Percentiles rank a stretch among this genome's conserved stretches.
Evolutionary conservation across 2,329 filamentous ascomycete genomes (phyloP).

Genomic region (Exophiala sideris): DNA sequence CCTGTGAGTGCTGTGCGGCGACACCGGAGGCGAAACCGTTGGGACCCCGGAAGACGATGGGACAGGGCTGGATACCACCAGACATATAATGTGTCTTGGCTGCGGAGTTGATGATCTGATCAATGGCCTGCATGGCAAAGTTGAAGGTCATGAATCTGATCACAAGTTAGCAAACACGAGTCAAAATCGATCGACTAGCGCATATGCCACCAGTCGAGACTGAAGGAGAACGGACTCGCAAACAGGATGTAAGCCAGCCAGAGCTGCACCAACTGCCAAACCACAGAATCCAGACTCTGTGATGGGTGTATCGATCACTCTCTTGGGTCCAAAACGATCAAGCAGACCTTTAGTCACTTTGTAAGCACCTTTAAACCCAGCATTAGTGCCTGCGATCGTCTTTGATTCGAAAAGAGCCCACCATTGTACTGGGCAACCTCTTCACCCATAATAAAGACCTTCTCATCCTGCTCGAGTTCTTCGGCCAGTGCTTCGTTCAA

Average conservation of each 20-base stretch:
- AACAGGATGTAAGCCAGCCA: constrained; percentile 90
- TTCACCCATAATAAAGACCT: constrained; percentile 94
- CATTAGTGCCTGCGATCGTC: constrained; percentile 1
- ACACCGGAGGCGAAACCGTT: constrained; percentile 98
- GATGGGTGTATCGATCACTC: constrained; percentile 97
- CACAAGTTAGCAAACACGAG: not conserved
- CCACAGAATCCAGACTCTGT: constrained; percentile 95
- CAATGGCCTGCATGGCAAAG: constrained; percentile 99
- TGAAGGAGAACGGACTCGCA: constrained; percentile 56
- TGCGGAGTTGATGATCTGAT: constrained; percentile 98
- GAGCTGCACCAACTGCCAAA: constrained; percentile 88
- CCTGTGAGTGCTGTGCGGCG: constrained; percentile 95
- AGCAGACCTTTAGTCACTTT: constrained; percentile 98
- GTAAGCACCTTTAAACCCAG: constrained; percentile 51
- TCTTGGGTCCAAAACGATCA: constrained; percentile 94
- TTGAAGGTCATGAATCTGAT: constrained; percentile 99
- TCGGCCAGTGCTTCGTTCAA: constrained; percentile 97
- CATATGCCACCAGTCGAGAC: not conserved
- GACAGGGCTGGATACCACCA: constrained; percentile 97
- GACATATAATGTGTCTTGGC: constrained; percentile 99
- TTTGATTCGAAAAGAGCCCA: constrained; percentile 51
- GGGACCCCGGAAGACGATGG: constrained; percentile 98
- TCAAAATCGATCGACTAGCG: not conserved
- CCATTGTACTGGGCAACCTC: constrained; percentile 99
- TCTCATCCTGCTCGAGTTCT: constrained; percentile 89